Percentiles rank a stretch among this genome's conserved stretches.
phyloP scores from a whole-genome alignment of 441 rosid species.

The Gossypium davidsonii region DNA sequence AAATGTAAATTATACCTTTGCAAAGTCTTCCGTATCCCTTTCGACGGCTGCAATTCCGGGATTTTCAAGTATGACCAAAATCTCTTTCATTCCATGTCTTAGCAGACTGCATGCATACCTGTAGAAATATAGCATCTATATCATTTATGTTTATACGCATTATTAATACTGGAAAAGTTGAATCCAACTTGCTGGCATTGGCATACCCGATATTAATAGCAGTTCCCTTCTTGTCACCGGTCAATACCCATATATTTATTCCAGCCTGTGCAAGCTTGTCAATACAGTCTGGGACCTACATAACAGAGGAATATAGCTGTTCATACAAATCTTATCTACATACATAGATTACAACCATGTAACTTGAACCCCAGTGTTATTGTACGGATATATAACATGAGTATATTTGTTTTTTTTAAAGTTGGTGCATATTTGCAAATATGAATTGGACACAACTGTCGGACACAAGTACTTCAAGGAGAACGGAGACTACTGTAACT shows the following conservation, averaged over 20 bases:
- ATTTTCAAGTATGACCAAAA: slow-evolving; percentile 53
- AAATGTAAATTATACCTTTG: slow-evolving; percentile 29
- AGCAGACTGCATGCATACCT: slow-evolving; percentile 84
- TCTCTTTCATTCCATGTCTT: slow-evolving; percentile 67
- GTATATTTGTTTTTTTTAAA: too few relatives aligned
- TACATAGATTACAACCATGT: too few relatives aligned
- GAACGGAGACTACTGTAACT: slow-evolving; percentile 27
- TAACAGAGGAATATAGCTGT: slow-evolving; percentile 7
- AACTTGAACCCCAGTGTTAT: too few relatives aligned
- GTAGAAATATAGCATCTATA: slow-evolving; percentile 18
- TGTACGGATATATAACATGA: too few relatives aligned
- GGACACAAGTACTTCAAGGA: too few relatives aligned
- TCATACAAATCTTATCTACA: not conserved
- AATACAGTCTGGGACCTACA: slow-evolving; percentile 81
- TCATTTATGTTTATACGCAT: not conserved
- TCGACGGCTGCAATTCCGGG: slow-evolving; percentile 44
- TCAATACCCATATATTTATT: slow-evolving; percentile 82
- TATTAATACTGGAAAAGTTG: not conserved
- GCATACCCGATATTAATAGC: slow-evolving; percentile 88
- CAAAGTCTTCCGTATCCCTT: slow-evolving; percentile 47
- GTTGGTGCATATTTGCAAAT: too few relatives aligned
- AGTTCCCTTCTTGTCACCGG: slow-evolving; percentile 94
- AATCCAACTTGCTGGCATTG: not conserved
- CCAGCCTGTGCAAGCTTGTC: slow-evolving; percentile 79
- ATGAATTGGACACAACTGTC: too few relatives aligned